These are phyloP conservation scores for Xerocomellus intermedius DNA, from an alignment of 768 basidiomycete genomes.

Conservation along the genomic window DNA sequence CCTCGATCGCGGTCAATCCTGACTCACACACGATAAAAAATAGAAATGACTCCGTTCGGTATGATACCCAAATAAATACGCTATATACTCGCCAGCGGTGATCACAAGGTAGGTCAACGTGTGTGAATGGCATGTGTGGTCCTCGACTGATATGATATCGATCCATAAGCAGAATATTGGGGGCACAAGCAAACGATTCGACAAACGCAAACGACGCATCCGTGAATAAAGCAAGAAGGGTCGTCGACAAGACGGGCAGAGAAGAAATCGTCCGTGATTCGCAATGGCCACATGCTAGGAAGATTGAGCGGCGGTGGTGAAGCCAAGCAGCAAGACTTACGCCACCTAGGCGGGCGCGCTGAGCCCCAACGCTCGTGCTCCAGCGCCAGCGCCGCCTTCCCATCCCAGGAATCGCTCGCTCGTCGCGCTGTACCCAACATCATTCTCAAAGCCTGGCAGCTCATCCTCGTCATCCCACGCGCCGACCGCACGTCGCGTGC, in stretches of 20 bases:
- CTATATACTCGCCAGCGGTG: constrained; percentile 18
- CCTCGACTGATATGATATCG: constrained; percentile 21
- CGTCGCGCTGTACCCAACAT: constrained; percentile 34
- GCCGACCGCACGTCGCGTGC: constrained; percentile 57
- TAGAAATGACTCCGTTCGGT: neutral
- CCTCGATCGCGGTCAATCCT: neutral
- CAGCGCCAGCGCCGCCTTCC: constrained; percentile 75
- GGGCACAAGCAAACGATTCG: neutral
- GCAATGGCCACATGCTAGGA: neutral
- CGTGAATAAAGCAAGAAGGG: neutral
- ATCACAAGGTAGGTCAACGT: constrained; percentile 17
- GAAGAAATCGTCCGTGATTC: neutral
- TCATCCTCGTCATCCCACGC: constrained; percentile 52
- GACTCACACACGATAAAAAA: neutral
- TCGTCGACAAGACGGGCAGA: neutral
- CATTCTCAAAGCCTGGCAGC: constrained; percentile 34
- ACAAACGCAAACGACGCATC: neutral
- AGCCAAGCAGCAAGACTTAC: constrained; percentile 23
- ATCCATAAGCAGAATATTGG: constrained; percentile 6
- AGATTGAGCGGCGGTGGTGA: constrained; percentile 18
- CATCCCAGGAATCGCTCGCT: constrained; percentile 73
- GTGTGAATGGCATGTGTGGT: constrained; percentile 4
- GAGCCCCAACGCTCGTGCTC: constrained; percentile 79
- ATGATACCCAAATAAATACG: constrained; percentile 9
- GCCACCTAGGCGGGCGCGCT: constrained; percentile 31